A percentile compares a stretch with the other conserved stretches of the same genome.
These are phyloP conservation scores for Coemansia nantahalensis DNA, from an alignment of 192 early-diverging fungal genomes.

Conservation along the genomic window DNA sequence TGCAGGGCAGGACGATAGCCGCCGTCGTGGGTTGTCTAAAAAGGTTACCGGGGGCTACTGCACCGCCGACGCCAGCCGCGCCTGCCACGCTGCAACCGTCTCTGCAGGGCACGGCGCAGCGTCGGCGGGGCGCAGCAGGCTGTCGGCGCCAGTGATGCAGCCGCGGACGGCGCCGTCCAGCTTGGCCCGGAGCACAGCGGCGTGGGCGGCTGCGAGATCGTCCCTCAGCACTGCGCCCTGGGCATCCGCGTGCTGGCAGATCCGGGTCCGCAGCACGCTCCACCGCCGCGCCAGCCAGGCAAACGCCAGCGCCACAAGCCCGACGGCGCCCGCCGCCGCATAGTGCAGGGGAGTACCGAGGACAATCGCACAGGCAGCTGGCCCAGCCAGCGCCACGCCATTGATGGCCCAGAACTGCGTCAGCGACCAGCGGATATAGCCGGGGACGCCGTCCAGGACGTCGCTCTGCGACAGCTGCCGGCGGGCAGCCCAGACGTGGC, in stretches of 20 bases:
- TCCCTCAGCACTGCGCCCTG: constrained; percentile 12
- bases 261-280: constrained; percentile 13
- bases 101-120: background rate
- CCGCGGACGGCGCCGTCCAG: constrained; percentile 17
- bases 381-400: constrained; percentile 14
- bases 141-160: constrained; percentile 6
- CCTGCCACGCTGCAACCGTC: constrained; percentile 21
- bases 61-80: constrained; percentile 10
- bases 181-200: constrained; percentile 10
- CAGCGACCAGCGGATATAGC: constrained; percentile 37
- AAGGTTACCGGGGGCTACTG: too few species aligned
- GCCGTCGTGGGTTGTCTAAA: too few species aligned
- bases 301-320: constrained; percentile 17
- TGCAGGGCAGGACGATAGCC: too few species aligned
- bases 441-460: constrained; percentile 18
- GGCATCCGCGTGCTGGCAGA: constrained; percentile 23
- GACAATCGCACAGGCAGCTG: constrained; percentile 1
- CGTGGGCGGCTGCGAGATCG: constrained; percentile 12
- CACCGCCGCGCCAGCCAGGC: constrained; percentile 40
- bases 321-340: constrained; percentile 16
- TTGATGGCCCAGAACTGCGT: constrained; percentile 39
- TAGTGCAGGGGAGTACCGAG: constrained; percentile 13
- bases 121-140: constrained; percentile 3
- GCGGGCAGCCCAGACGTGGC: constrained; percentile 32
- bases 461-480: constrained; percentile 17